Percentiles rank a stretch among this genome's conserved stretches.
Evolutionary conservation across 2,329 filamentous ascomycete species (phyloP).

Genomic region (Sphaerostilbella broomeana): DNA sequence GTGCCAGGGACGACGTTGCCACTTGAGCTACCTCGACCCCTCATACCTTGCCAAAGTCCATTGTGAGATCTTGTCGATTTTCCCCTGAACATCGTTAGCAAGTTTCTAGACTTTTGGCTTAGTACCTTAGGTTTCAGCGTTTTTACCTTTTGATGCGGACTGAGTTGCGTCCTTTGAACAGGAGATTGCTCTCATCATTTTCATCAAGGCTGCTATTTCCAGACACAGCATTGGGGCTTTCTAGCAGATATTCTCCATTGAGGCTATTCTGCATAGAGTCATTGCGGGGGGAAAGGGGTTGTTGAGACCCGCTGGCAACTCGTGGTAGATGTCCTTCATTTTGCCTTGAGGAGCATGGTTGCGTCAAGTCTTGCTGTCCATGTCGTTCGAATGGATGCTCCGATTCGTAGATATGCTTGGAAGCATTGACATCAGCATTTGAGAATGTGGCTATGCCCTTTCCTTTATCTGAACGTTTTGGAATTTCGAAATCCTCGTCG

Average conservation of each 20-base stretch:
- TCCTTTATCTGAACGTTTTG: not conserved
- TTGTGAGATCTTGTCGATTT: slow-evolving; percentile 35
- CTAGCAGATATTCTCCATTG: not conserved
- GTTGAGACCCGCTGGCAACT: too few relatives aligned
- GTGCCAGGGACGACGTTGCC: slow-evolving; percentile 39
- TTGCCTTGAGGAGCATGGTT: slow-evolving; percentile 1
- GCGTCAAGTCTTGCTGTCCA: not conserved
- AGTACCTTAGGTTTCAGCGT: too few relatives aligned
- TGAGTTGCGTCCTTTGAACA: slow-evolving; percentile 32
- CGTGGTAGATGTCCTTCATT: too few relatives aligned
- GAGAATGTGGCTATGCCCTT: not conserved
- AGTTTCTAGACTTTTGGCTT: too few relatives aligned
- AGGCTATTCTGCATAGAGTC: not conserved
- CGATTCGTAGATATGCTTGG: not conserved
- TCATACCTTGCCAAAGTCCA: slow-evolving; percentile 43
- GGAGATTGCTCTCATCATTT: slow-evolving; percentile 30
- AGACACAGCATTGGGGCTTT: slow-evolving; percentile 2
- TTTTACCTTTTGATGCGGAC: too few relatives aligned
- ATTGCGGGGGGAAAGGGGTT: not conserved
- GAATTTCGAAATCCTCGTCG: not conserved
- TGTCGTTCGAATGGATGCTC: not conserved
- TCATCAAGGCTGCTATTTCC: slow-evolving; percentile 20
- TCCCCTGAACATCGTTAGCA: too few relatives aligned
- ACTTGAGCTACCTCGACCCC: slow-evolving; percentile 47
- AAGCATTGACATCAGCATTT: too few relatives aligned